A percentile compares a stretch with the other conserved stretches of the same genome.
Evolutionary conservation across 257 asterid species (phyloP).

Genomic region (Schizonepeta tenuifolia): DNA sequence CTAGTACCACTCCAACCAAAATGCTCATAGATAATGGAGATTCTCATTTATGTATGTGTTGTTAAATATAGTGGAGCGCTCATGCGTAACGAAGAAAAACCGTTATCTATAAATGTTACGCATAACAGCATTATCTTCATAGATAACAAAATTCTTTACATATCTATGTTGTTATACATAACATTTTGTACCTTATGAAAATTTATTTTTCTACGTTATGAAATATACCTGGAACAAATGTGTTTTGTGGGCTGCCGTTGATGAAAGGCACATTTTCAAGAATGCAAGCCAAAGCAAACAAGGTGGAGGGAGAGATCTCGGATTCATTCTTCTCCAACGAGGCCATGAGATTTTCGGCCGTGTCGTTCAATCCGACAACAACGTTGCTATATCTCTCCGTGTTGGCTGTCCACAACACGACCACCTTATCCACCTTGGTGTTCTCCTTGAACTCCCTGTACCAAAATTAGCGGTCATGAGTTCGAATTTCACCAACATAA

Average conservation of each 20-base stretch:
- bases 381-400: conserved; percentile 94
- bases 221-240: conserved; percentile 98
- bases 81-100: no score
- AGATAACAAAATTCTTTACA: no score
- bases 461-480: not conserved
- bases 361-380: conserved; percentile 85
- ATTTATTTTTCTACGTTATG: no score
- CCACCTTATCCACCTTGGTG: conserved; percentile 79
- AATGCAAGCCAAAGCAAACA: conserved; percentile 76
- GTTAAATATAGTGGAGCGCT: no score
- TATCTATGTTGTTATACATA: no score
- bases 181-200: no score
- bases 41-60: no score
- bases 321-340: conserved; percentile 76
- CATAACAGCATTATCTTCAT: no score
- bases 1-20: no score
- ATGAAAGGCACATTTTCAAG: conserved; percentile 85
- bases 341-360: conserved; percentile 74
- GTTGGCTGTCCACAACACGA: conserved; percentile 98
- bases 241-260: conserved; percentile 99
- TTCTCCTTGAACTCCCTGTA: conserved; percentile 89
- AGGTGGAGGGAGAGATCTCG: conserved; percentile 90
- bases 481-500: not conserved
- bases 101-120: no score
- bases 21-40: no score